Conservation (phyloP, 129 eudicot genomes). For the Helianthus annuus region HanXRQr2.0-SUNRISE NC_035439.2:55896509-55897008, state of each 20-base stretch:
- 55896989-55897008: constrained; percentile 88
- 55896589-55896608: background rate
- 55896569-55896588: background rate
- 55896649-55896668: background rate
- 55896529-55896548: background rate
- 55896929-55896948: constrained; percentile 79
- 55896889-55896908: background rate
- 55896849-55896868: background rate
- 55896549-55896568: background rate
- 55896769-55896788: constrained; percentile 59
- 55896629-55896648: background rate
- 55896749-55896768: constrained; percentile 80
- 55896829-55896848: background rate
- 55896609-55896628: background rate
- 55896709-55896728: constrained; percentile 87
- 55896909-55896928: too few species aligned
- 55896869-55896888: background rate
- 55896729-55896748: constrained; percentile 98
- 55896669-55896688: constrained; percentile 87
- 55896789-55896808: background rate
- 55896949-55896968: constrained; percentile 86
- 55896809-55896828: background rate
- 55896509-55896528: background rate
- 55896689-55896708: constrained; percentile 87
- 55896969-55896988: constrained; percentile 86